phyloP scores from a whole-genome alignment of 2,329 filamentous ascomycete genomes.

The Xylaria sp. region DNA sequence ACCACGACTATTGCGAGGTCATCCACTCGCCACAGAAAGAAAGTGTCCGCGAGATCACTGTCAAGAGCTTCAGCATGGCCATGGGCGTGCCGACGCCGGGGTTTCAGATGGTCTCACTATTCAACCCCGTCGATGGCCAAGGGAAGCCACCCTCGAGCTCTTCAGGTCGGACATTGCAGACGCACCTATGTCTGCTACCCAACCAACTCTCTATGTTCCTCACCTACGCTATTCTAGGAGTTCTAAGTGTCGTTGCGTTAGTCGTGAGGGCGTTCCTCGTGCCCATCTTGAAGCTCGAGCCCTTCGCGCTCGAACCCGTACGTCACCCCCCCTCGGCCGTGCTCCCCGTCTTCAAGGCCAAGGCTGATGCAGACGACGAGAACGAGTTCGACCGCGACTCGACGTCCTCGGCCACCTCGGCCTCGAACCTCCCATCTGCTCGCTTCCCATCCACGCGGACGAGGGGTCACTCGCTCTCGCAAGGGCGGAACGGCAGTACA shows the following conservation, averaged over 20 bases:
- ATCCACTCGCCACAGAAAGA: conserved; percentile 73
- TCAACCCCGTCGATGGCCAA: conserved; percentile 79
- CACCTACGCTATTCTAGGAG: conserved; percentile 71
- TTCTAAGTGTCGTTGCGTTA: conserved; percentile 57
- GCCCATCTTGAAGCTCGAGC: conserved; percentile 57
- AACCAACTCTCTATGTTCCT: conserved; percentile 87
- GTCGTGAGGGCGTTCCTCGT: conserved; percentile 62
- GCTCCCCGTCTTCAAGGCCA: conserved; percentile 59
- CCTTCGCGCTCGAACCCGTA: conserved; percentile 57
- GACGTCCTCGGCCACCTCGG: conserved; percentile 43
- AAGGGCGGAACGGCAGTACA: conserved; percentile 13
- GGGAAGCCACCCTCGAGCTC: conserved; percentile 54
- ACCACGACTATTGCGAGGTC: conserved; percentile 97
- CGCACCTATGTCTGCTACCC: conserved; percentile 87
- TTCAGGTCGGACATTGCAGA: conserved; percentile 72
- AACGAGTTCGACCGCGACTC: conserved; percentile 28
- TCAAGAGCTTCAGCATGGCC: conserved; percentile 93
- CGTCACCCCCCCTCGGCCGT: conserved; percentile 37
- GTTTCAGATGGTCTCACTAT: conserved; percentile 86
- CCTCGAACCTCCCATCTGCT: conserved; percentile 43
- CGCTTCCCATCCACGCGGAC: conserved; percentile 37
- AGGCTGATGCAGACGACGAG: conserved; percentile 55
- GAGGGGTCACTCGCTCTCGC: conserved; percentile 36
- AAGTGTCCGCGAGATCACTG: conserved; percentile 81
- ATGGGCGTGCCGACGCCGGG: conserved; percentile 92